Evolutionary conservation across 2,329 filamentous ascomycete genomes (phyloP).

Genomic region (Phoma sp.): DNA sequence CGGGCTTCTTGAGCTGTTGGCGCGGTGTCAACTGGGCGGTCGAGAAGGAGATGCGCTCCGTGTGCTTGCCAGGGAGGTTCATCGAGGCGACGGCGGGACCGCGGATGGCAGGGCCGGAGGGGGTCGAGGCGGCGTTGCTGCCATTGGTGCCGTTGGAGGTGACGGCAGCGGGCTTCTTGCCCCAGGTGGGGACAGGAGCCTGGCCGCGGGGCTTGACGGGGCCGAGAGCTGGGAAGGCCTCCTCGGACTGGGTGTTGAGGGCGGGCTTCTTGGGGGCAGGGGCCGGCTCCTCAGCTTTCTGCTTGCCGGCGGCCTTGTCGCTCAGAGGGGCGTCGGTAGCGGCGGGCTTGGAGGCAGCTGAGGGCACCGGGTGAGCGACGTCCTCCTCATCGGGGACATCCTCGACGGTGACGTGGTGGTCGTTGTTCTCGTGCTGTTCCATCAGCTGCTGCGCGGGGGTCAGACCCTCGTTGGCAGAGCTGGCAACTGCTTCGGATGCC

Average conservation of each 20-base stretch:
- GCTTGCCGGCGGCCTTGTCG: constrained; percentile 72
- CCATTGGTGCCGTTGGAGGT: constrained; percentile 56
- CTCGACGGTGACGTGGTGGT: constrained; percentile 75
- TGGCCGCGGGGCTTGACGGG: constrained; percentile 67
- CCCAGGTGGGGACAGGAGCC: constrained; percentile 76
- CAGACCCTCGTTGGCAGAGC: constrained; percentile 44
- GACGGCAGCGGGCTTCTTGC: constrained; percentile 65
- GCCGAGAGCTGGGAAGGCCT: constrained; percentile 92
- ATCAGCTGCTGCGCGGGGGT: constrained; percentile 65
- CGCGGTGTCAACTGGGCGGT: constrained; percentile 78
- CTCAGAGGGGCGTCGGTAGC: constrained; percentile 53
- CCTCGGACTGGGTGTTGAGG: constrained; percentile 85
- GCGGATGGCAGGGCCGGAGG: constrained; percentile 56
- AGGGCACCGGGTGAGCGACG: constrained; percentile 62
- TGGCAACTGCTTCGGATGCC: constrained; percentile 47
- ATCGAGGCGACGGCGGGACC: constrained; percentile 64
- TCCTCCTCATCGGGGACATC: constrained; percentile 83
- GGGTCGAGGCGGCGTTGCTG: constrained; percentile 66
- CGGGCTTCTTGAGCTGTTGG: constrained; percentile 79
- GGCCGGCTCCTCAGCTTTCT: constrained; percentile 62
- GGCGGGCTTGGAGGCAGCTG: constrained; percentile 46
- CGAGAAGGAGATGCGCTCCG: constrained; percentile 76
- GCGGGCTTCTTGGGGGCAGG: constrained; percentile 44
- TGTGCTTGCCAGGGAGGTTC: constrained; percentile 81
- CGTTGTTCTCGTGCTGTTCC: constrained; percentile 68